Evolutionary conservation across 1,139 yeast species (phyloP), one percentile per base, ranked within the genome.

Genomic region (Hansenula sp.): DNA sequence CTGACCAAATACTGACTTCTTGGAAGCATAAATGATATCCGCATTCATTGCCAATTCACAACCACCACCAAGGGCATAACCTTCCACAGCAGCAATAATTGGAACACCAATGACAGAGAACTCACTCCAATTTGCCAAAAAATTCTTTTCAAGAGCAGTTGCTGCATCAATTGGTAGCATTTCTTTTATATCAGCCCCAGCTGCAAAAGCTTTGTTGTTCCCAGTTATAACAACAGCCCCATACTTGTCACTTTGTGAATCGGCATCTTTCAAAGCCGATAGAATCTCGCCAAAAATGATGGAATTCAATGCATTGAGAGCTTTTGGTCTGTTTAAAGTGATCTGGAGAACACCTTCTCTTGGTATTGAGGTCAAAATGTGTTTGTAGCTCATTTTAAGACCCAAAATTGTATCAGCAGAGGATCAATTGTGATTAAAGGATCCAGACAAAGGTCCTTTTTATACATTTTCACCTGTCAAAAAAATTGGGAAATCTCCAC

Each of bases 261-360:
- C 75, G 4, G 74, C 72, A 12, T 55, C 58, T 15, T 40, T 38
- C 38, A 74, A 54, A 6, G 76, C 78, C 12, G 57, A 57, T 53
- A 71, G 61, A 18, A 74, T 55, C 51, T 74, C 79, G 10, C 36
- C 44, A 46, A 74, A 61, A 18, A 74, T 74, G 3, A 66, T 74
- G 3, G 77, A 72, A 57, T 69, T 75, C 54, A 84, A 70, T 10
- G 91, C 88, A 61, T 84, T 84, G 52, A 84, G 73, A 38, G 79
- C 81, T 52, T 71, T 67, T 32, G 91, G 89, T 38, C 85, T 70
- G 65, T 84, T 81, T 46, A 84, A 64, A 24, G 83, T 77, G 52
- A 84, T 77, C 46, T 66, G 65, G 2, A 69, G 58, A 15, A 74
- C 78, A 15, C 74, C 74, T 1, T 59, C 47, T 1, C 61, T 57